These are phyloP conservation scores for Mortierella alpina DNA, from an alignment of 192 early-diverging fungal species.

Conservation along the genomic window DNA sequence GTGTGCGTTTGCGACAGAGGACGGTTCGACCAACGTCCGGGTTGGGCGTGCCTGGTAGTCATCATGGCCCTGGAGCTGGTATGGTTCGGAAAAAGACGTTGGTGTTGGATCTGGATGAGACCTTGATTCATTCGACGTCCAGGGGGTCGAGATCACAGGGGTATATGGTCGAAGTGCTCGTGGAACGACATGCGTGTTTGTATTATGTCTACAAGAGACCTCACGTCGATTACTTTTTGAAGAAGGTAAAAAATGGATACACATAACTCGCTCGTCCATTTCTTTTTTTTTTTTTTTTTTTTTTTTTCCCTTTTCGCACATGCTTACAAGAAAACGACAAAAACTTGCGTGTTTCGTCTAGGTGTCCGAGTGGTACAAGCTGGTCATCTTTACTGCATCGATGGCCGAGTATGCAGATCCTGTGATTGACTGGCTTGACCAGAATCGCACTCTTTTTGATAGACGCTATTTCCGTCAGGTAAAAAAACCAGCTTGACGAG, in stretches of 20 bases:
- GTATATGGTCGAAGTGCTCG: conserved; percentile 86
- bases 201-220: conserved; percentile 95
- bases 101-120: conserved; percentile 84
- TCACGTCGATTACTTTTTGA: conserved; percentile 85
- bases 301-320: neutral
- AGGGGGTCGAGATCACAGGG: conserved; percentile 69
- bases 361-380: conserved; percentile 90
- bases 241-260: conserved; percentile 66
- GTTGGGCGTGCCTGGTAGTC: conserved; percentile 1
- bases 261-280: neutral
- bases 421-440: conserved; percentile 91
- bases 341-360: conserved; percentile 17
- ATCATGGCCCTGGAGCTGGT: conserved; percentile 12
- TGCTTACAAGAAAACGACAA: too few relatives aligned
- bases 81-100: conserved; percentile 65
- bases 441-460: conserved; percentile 71
- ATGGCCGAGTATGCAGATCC: conserved; percentile 96
- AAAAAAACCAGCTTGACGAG: neutral
- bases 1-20: conserved; percentile 28
- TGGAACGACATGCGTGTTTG: conserved; percentile 82
- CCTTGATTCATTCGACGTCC: conserved; percentile 84
- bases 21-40: conserved; percentile 40
- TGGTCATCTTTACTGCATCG: conserved; percentile 91
- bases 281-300: conserved; percentile 6
- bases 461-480: conserved; percentile 86